Evolutionary conservation across 352 stramenopile species (phyloP).

Genomic region (Phytophthora sp.): DNA sequence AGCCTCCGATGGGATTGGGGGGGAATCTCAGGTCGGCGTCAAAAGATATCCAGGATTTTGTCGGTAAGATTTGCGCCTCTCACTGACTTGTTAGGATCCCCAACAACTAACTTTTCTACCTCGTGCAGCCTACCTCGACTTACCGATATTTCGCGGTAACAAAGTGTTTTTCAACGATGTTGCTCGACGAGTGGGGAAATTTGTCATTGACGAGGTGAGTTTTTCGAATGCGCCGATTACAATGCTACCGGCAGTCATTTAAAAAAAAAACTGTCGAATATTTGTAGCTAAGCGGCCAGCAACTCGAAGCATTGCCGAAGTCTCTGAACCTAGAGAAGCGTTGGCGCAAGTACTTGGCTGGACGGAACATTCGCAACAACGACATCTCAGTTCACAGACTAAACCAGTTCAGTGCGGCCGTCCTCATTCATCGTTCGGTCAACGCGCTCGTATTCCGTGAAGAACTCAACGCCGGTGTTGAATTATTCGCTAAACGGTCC

Average conservation of each 20-base stretch:
- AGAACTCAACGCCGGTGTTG: conserved; percentile 55
- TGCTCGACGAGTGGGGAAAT: conserved; percentile 56
- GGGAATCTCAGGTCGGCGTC: conserved; percentile 37
- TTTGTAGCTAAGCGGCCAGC: conserved; percentile 52
- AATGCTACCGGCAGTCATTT: too few relatives aligned
- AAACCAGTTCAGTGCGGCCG: conserved; percentile 60
- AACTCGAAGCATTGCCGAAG: conserved; percentile 52
- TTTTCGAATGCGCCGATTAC: too few relatives aligned
- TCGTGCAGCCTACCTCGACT: conserved; percentile 49
- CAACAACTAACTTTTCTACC: not conserved
- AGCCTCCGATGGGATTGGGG: conserved; percentile 75
- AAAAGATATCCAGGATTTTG: conserved; percentile 52
- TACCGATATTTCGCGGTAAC: conserved; percentile 62
- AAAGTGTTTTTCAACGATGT: conserved; percentile 80
- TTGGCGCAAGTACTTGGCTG: conserved; percentile 58
- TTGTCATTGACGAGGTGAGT: conserved; percentile 61
- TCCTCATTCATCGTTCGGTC: conserved; percentile 53
- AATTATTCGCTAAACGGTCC: conserved; percentile 35
- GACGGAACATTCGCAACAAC: conserved; percentile 61
- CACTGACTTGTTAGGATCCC: not conserved
- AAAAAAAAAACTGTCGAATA: too few relatives aligned
- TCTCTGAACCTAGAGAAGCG: conserved; percentile 63
- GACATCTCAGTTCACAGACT: conserved; percentile 55
- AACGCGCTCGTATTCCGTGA: conserved; percentile 59
- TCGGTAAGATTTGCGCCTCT: conserved; percentile 49